These are phyloP conservation scores for Talaromyces sp. DNA, from an alignment of 2,329 filamentous ascomycete genomes.

Conservation along the genomic window DNA sequence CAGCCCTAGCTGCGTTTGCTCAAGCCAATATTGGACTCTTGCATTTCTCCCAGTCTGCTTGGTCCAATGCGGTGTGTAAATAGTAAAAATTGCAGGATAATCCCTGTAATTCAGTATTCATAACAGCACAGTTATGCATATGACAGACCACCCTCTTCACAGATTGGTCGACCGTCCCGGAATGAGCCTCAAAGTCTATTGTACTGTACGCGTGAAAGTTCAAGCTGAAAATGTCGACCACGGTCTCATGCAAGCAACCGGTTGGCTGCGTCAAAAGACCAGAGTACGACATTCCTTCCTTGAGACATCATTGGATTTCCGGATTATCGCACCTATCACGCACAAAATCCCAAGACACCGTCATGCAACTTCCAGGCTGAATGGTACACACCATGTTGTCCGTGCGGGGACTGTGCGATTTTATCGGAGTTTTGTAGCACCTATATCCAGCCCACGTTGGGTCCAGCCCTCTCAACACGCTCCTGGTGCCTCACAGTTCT, in stretches of 20 bases:
- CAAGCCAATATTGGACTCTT: neutral
- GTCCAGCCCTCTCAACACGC: neutral
- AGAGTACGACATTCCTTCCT: neutral
- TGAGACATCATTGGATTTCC: neutral
- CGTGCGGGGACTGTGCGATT: neutral
- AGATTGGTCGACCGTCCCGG: conserved; percentile 1
- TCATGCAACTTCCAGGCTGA: neutral
- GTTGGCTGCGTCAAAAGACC: neutral
- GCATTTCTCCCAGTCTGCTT: neutral
- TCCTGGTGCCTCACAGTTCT: neutral
- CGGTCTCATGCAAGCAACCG: conserved; percentile 1
- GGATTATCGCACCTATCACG: conserved; percentile 3
- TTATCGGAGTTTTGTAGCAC: neutral
- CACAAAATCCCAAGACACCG: neutral
- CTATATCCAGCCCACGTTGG: neutral
- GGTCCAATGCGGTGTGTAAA: neutral
- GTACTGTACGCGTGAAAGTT: neutral
- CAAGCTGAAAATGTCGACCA: neutral
- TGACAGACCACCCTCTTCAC: neutral
- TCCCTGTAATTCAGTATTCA: neutral
- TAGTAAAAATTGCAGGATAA: neutral
- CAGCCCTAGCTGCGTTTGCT: neutral
- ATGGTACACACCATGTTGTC: neutral
- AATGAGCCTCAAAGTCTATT: conserved; percentile 6
- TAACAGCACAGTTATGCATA: neutral